Conservation (phyloP, 1,139 yeast species). For the Yamadazyma oceani region DNA sequence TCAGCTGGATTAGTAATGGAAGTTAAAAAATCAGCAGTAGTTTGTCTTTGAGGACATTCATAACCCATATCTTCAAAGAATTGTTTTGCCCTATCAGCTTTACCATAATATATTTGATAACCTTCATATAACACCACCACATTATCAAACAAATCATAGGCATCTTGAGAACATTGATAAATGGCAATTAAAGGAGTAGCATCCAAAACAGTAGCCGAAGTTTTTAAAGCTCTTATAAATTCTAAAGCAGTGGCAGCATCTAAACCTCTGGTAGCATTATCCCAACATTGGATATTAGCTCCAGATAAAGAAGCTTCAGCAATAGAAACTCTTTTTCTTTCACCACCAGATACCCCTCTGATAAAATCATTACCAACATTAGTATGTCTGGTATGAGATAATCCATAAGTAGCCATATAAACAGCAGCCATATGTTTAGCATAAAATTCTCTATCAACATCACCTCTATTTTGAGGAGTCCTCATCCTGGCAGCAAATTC, state of each 20-base stretch:
- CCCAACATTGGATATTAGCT: conserved; percentile 55
- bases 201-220: conserved; percentile 57
- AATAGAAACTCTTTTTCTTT: conserved; percentile 45
- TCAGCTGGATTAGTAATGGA: conserved; percentile 75
- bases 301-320: conserved; percentile 42
- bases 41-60: conserved; percentile 69
- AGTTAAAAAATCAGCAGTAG: conserved; percentile 81
- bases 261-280: conserved; percentile 61
- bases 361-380: conserved; percentile 39
- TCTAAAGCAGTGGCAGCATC: conserved; percentile 68
- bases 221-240: conserved; percentile 66
- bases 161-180: conserved; percentile 80
- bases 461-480: conserved; percentile 42
- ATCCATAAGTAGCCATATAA: conserved; percentile 44
- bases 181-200: conserved; percentile 73
- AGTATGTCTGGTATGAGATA: conserved; percentile 34
- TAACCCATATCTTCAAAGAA: conserved; percentile 51
- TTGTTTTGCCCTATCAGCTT: conserved; percentile 44
- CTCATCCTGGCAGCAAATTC: conserved; percentile 44
- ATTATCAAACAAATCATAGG: conserved; percentile 68
- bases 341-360: conserved; percentile 47
- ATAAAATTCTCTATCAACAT: conserved; percentile 37
- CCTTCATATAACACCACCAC: conserved; percentile 76
- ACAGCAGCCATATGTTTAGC: conserved; percentile 45
- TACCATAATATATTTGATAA: conserved; percentile 74